Evolutionary conservation across 768 basidiomycete genomes (phyloP).

Genomic region (Cystobasidium tubakii): DNA sequence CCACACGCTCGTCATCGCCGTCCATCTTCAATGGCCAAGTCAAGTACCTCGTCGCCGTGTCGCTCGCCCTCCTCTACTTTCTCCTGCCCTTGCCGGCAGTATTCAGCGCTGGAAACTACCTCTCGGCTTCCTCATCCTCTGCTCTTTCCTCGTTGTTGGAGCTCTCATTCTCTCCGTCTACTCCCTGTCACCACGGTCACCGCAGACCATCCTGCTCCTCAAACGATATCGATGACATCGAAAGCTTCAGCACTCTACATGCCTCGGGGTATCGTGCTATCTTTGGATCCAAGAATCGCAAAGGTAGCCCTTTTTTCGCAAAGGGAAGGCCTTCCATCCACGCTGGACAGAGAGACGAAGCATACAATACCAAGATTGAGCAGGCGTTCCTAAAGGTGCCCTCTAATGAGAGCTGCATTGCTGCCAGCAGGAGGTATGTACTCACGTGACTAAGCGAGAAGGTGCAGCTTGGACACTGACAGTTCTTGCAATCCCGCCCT

Average conservation of each 20-base stretch:
- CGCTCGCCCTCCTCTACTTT: neutral
- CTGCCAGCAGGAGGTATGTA: conserved; percentile 20
- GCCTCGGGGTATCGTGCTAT: neutral
- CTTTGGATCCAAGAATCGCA: neutral
- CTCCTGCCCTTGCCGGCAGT: conserved; percentile 5
- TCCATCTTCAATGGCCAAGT: neutral
- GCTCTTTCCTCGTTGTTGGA: neutral
- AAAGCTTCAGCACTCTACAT: too few relatives aligned
- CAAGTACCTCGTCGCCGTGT: conserved; percentile 8
- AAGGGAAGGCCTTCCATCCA: conserved; percentile 2
- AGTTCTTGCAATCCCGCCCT: neutral
- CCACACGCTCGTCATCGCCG: neutral
- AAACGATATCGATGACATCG: neutral
- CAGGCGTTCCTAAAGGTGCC: conserved; percentile 22
- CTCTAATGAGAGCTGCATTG: conserved; percentile 28
- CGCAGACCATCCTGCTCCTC: neutral
- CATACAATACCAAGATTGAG: conserved; percentile 4
- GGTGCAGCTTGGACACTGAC: neutral
- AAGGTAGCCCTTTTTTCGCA: neutral
- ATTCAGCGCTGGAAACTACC: conserved; percentile 11
- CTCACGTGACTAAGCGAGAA: neutral
- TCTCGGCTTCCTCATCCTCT: neutral
- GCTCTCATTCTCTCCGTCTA: neutral
- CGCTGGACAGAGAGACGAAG: neutral
- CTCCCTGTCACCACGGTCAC: neutral